Conservation (phyloP, 2,329 filamentous ascomycete species). For the Fusarium floridanum region DNA sequence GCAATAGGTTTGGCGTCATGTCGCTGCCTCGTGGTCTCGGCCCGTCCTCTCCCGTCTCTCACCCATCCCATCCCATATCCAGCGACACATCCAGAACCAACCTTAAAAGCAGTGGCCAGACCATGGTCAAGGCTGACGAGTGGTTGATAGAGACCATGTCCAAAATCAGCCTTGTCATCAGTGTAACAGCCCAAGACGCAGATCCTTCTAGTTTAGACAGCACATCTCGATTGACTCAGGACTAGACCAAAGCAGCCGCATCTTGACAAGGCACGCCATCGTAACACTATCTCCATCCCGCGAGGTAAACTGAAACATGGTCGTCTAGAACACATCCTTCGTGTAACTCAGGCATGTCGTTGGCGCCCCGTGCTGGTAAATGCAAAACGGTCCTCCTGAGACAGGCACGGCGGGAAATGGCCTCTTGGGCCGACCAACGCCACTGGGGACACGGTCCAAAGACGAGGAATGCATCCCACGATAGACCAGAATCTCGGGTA, state of each 20-base stretch:
- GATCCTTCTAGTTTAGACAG: not conserved
- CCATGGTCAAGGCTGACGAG: not conserved
- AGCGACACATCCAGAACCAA: slow-evolving; percentile 5
- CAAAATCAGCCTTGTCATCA: not conserved
- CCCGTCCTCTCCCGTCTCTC: slow-evolving; percentile 4
- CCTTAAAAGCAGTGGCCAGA: not conserved
- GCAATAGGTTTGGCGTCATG: slow-evolving; percentile 12
- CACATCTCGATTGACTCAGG: not conserved
- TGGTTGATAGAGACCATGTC: not conserved
- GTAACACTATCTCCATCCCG: not conserved
- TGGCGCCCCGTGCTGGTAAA: not conserved
- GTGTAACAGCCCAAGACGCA: not conserved
- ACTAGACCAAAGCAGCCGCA: not conserved
- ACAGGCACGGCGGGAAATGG: not conserved
- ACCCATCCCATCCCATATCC: not conserved
- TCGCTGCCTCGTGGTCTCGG: slow-evolving; percentile 12
- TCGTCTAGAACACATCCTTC: not conserved
- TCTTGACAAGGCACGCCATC: not conserved
- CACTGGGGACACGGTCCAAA: not conserved
- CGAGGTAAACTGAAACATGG: not conserved
- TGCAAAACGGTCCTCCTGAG: slow-evolving; percentile 2
- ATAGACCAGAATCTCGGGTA: slow-evolving; percentile 1
- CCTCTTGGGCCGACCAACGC: not conserved
- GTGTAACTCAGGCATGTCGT: not conserved
- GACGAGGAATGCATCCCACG: slow-evolving; percentile 15